Base-by-base conservation (phyloP, 2,329 filamentous ascomycete species). In the Drechslerella dactyloides region DNA sequence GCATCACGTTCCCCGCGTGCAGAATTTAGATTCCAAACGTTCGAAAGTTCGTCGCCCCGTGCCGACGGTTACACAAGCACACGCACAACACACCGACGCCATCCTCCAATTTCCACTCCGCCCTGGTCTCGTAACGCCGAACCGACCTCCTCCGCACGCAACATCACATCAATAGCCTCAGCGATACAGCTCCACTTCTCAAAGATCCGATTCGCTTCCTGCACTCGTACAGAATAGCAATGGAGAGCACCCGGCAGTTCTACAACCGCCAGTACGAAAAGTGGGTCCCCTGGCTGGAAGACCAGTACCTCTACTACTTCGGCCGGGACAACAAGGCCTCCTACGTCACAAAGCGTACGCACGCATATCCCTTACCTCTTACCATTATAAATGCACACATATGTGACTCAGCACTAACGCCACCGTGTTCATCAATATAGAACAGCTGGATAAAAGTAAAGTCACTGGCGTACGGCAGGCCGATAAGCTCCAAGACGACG, bases 241-340 rank as follows among this genome's bases (percentile, higher is more conserved):
- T 83, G 78, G 85, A 88, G 76, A 87, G 84, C 84, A 79, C 83
- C 70, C 85, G 84, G 78, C 79, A 86, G 64, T 86, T 84, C 56
- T 91, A 90, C 82, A 87, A 89, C 80, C 80, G 84, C 61, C 86
- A 90, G 79, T 90, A 91, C 80, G 88, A 91, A 78, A 83, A 81
- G 76, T 91, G 89, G 89, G 84, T 90, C 78, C 89, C 89, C 0
- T 91, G 89, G 89, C 81, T 90, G 64, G 89, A 91, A 79, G 89
- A 91, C 78, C 79, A 86, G 69, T 90, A 90, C 78, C 83, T 91
- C 27, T 82, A 83, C 58, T 90, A 85, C 83, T 90, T 90, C 79
- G 89, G 87, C 76, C 88, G 87, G 74, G 88, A 90, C 77, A 91
- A 91, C 83, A 90, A 91, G 80, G 85, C 87, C 3, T 88, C 85